Evolutionary conservation across 306 rosid species (phyloP).

Genomic region (Cotoneaster glaucophyllus): DNA sequence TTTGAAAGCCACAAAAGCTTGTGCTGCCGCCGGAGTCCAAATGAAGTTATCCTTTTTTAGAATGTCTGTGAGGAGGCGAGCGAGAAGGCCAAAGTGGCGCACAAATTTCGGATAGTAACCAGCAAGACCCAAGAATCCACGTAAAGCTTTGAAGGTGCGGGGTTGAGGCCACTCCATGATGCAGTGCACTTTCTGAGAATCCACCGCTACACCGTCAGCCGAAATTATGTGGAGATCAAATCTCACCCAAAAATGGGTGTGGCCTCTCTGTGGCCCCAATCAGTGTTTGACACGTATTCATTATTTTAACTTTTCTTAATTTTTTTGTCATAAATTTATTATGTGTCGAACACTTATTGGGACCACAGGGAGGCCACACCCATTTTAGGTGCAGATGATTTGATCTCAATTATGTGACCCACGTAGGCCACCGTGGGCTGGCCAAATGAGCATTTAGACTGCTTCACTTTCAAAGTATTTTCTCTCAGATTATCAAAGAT

Average conservation of each 20-base stretch:
- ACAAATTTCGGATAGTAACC: background rate
- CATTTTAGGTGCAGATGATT: no score
- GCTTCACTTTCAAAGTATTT: background rate
- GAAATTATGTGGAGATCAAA: background rate
- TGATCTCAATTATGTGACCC: no score
- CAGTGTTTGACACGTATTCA: no score
- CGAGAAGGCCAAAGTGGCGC: background rate
- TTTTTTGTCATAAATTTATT: no score
- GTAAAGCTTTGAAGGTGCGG: background rate
- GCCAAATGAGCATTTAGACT: background rate
- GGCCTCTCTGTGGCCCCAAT: no score
- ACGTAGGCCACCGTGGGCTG: background rate
- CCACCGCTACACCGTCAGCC: background rate
- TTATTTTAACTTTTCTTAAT: no score
- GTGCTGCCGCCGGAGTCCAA: rapidly evolving
- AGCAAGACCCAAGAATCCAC: background rate
- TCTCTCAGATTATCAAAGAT: background rate
- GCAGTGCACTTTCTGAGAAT: background rate
- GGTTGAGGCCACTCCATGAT: background rate
- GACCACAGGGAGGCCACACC: no score
- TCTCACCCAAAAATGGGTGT: no score
- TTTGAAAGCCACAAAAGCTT: background rate
- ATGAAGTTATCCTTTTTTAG: background rate
- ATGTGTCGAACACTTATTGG: no score
- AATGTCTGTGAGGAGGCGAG: rapidly evolving